Conservation (phyloP, 169 alveolate species). For the Plasmodium inui region DNA sequence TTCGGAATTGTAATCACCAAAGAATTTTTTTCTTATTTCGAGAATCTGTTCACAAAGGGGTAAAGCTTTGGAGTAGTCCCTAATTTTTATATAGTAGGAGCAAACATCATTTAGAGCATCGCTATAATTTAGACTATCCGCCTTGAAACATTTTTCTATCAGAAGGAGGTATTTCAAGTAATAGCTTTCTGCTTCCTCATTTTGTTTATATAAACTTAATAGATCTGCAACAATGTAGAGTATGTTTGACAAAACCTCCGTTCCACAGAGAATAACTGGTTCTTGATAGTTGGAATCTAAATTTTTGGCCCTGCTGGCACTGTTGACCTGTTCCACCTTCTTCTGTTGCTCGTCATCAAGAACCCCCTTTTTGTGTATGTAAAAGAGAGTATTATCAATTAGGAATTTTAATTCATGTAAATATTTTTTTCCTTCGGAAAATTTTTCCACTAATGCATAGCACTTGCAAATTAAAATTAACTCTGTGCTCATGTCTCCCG, state of each 20-base stretch:
- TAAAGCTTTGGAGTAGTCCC: conserved; percentile 83
- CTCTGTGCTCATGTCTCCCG: conserved; percentile 89
- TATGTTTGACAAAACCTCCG: conserved; percentile 78
- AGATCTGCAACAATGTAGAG: conserved; percentile 78
- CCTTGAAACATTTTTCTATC: conserved; percentile 40
- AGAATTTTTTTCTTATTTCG: conserved; percentile 80
- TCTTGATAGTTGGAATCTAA: conserved; percentile 64
- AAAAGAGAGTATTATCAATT: conserved; percentile 86
- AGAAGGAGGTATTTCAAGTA: conserved; percentile 62
- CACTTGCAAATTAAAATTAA: conserved; percentile 87
- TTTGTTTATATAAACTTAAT: conserved; percentile 79
- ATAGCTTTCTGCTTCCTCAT: conserved; percentile 75
- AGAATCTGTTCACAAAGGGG: conserved; percentile 79
- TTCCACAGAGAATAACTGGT: conserved; percentile 78
- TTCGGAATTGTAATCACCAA: conserved; percentile 82
- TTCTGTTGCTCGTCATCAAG: conserved; percentile 23
- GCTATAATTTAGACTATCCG: conserved; percentile 75
- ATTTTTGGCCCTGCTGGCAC: not conserved
- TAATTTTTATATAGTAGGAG: conserved; percentile 78
- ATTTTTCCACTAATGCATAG: conserved; percentile 85
- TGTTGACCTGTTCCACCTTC: conserved; percentile 11
- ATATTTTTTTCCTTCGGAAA: conserved; percentile 82
- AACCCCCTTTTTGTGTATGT: conserved; percentile 75
- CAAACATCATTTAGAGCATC: conserved; percentile 84
- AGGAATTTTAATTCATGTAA: conserved; percentile 84